phyloP scores from a whole-genome alignment of 2,329 filamentous ascomycete genomes.

The Aureobasidium subglaciale region DNA sequence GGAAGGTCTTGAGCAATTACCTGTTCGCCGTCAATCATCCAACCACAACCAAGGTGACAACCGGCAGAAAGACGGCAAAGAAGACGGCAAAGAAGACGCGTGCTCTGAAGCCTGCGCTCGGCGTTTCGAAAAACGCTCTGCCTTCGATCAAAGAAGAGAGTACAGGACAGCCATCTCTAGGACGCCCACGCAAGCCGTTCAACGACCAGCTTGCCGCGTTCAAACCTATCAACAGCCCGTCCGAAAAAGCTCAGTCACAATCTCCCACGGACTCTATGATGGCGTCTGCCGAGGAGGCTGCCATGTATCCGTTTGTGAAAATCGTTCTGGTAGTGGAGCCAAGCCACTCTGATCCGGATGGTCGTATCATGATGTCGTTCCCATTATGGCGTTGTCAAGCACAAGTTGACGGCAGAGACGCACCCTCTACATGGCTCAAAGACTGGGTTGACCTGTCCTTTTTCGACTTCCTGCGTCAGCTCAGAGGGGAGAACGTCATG shows the following conservation, averaged over 20 bases:
- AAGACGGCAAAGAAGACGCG: neutral
- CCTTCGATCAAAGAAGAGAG: neutral
- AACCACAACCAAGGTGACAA: neutral
- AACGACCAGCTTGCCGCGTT: neutral
- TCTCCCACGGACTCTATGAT: neutral
- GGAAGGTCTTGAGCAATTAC: neutral
- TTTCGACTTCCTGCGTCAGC: neutral
- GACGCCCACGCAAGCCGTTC: neutral
- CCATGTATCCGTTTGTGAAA: neutral
- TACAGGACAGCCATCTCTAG: neutral
- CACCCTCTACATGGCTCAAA: neutral
- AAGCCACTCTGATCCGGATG: neutral
- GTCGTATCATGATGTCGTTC: neutral
- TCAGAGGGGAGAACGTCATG: neutral
- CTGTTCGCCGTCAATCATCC: neutral
- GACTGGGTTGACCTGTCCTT: constrained; percentile 2
- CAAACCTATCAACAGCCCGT: neutral
- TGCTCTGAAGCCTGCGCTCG: neutral
- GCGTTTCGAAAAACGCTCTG: neutral
- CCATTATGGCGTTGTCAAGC: constrained; percentile 4
- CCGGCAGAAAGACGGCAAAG: too few species aligned
- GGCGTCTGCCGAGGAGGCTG: neutral
- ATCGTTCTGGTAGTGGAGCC: neutral
- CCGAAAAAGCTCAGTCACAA: neutral
- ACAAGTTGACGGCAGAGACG: neutral